Percentiles rank a stretch among this genome's conserved stretches.
Conservation (phyloP, 2,329 filamentous ascomycete genomes). For the Fusarium annulatum region DNA sequence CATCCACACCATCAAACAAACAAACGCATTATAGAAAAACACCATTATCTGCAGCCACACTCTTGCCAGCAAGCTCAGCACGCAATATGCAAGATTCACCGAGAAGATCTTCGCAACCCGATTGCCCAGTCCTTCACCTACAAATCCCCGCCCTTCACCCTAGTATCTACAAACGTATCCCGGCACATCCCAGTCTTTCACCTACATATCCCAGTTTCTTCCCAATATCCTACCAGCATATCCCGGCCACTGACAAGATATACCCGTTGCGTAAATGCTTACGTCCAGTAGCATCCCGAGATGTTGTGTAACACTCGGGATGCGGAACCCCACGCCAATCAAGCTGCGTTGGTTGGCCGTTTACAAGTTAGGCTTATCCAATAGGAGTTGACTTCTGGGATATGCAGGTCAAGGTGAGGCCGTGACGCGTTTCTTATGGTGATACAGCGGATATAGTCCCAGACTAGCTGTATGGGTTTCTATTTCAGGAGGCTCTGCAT, state of each 20-base stretch:
- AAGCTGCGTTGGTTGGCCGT: neutral
- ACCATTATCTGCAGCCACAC: slow-evolving; percentile 15
- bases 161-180: neutral
- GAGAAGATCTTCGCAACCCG: slow-evolving; percentile 14
- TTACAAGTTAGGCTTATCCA: neutral
- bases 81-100: neutral
- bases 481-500: neutral
- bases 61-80: neutral
- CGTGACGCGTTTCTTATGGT: neutral
- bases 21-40: neutral
- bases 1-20: neutral
- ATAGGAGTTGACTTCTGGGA: neutral
- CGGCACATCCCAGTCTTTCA: neutral
- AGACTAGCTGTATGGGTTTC: neutral
- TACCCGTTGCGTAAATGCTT: neutral
- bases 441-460: neutral
- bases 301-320: slow-evolving; percentile 25
- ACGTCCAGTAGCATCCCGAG: neutral
- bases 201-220: neutral
- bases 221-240: neutral
- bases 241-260: no score
- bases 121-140: neutral
- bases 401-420: neutral
- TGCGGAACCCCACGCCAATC: neutral
- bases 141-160: neutral